Evolutionary conservation across 306 rosid species (phyloP).

Genomic region (Pterocarpus santalinus): DNA sequence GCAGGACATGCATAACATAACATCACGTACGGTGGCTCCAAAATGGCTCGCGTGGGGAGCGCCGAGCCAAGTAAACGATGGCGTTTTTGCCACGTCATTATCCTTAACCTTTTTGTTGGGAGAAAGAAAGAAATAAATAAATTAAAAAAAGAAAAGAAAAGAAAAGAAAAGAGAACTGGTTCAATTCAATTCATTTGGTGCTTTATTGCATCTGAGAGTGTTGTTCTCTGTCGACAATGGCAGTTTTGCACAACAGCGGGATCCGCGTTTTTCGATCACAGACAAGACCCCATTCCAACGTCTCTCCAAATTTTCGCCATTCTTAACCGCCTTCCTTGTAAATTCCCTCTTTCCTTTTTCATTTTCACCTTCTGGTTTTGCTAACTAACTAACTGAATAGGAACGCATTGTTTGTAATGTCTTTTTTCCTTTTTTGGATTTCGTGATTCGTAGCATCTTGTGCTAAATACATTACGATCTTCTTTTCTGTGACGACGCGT

Average conservation of each 20-base stretch:
- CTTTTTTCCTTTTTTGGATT: not conserved
- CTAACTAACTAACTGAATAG: conserved; percentile 4
- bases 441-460: not conserved
- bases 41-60: conserved; percentile 51
- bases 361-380: not conserved
- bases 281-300: conserved; percentile 32
- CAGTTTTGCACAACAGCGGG: conserved; percentile 64
- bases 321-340: conserved; percentile 51
- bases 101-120: conserved; percentile 9
- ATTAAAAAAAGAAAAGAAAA: not conserved
- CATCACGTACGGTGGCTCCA: conserved; percentile 21
- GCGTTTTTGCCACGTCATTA: conserved; percentile 51
- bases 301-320: conserved; percentile 39
- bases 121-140: not conserved
- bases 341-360: conserved; percentile 14
- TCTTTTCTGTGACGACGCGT: not conserved
- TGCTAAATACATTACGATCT: conserved; percentile 4
- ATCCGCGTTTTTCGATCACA: conserved; percentile 74
- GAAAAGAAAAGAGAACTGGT: conserved; percentile 22
- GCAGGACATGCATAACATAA: too few species aligned
- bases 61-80: conserved; percentile 50
- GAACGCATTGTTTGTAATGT: not conserved
- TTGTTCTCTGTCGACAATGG: conserved; percentile 49
- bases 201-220: conserved; percentile 31
- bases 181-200: conserved; percentile 33